Base-by-base conservation (phyloP, 352 stramenopile species). In the Globisporangium megalacanthum region DNA sequence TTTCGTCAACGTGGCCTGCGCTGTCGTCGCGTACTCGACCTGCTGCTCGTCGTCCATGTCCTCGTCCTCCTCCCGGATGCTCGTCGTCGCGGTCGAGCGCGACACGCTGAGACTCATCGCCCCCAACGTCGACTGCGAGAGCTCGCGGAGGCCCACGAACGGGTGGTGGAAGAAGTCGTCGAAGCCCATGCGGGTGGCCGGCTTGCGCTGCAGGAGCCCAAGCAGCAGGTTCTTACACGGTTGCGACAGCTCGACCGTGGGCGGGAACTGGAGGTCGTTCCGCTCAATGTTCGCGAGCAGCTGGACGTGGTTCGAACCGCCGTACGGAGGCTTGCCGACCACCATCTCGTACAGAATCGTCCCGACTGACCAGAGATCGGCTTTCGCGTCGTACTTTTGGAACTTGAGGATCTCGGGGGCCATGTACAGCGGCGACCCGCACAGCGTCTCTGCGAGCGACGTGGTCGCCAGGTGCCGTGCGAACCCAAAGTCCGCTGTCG, bases 301-400 rank as follows among this genome's bases (percentile, higher is more conserved):
- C 62, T 98, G 89, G 41, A 98, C 88, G 65, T 98, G 94, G 75
- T 98, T 98, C 22, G 94, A 83, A 50, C 93, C 95, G 35, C 93
- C 81, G 65, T 98, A 98, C 3, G 95, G 95, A 17, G 94, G 92
- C n/a, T 81, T 75, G 39, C 94, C 94, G 1, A 90, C 80, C 60
- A 98, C 78, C 87, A 98, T 97, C 77, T 99, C 96, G 68, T 96
- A 99, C 29, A 98, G 58, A 44, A 99, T 97, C 8, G 90, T 95
- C 36, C 96, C 96, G 3, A 98, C 93, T 2, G 85, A 97, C 95
- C 95, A 99, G 2, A 99, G 72, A 70, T 99, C 96, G 9, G 95
- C 95, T 65, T 98, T 98, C 31, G 91, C 89, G 73, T 98, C 92
- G 69, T 99, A 99, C 71, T 94, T 97, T 54, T 97, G 73, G 50